Percentiles rank a stretch among this genome's conserved stretches.
phyloP scores from a whole-genome alignment of 306 rosid species.

The Quercus engelmannii region DNA sequence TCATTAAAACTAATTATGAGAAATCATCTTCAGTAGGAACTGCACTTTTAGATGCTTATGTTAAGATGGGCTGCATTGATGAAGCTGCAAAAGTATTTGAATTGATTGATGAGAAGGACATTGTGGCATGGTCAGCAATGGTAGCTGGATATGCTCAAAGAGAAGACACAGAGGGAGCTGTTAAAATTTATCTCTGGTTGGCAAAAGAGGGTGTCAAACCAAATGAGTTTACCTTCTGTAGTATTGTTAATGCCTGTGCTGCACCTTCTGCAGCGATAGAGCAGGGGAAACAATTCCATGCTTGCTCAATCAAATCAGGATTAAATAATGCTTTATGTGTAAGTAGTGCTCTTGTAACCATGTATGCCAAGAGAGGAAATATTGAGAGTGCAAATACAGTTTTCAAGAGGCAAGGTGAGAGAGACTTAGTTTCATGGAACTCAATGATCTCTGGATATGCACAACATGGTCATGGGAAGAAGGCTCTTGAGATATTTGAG shows the following conservation, averaged over 20 bases:
- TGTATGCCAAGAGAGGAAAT: conserved; percentile 90
- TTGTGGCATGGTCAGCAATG: conserved; percentile 95
- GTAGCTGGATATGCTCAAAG: conserved; percentile 71
- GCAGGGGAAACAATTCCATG: conserved; percentile 86
- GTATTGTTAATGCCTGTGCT: conserved; percentile 75
- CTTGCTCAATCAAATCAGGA: conserved; percentile 61
- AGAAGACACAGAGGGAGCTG: conserved; percentile 67
- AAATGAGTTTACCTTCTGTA: conserved; percentile 75
- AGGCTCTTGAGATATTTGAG: conserved; percentile 67
- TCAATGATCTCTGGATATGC: conserved; percentile 90
- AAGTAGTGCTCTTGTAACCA: conserved; percentile 85
- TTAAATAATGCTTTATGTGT: conserved; percentile 62
- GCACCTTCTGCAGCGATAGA: conserved; percentile 66
- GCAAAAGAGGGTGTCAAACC: conserved; percentile 60
- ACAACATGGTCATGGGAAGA: conserved; percentile 80
- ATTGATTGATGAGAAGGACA: conserved; percentile 59
- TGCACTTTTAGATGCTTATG: conserved; percentile 68
- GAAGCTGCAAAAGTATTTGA: conserved; percentile 69
- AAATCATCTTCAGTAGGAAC: conserved; percentile 77
- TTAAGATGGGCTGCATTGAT: conserved; percentile 47
- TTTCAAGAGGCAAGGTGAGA: conserved; percentile 78
- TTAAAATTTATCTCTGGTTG: conserved; percentile 51
- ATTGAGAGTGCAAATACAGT: conserved; percentile 79
- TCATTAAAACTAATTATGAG: conserved; percentile 66
- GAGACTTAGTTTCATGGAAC: conserved; percentile 94